Evolutionary conservation across 1,284 basidiomycete species (phyloP).

Genomic region (Cystobasidiaceae sp.): DNA sequence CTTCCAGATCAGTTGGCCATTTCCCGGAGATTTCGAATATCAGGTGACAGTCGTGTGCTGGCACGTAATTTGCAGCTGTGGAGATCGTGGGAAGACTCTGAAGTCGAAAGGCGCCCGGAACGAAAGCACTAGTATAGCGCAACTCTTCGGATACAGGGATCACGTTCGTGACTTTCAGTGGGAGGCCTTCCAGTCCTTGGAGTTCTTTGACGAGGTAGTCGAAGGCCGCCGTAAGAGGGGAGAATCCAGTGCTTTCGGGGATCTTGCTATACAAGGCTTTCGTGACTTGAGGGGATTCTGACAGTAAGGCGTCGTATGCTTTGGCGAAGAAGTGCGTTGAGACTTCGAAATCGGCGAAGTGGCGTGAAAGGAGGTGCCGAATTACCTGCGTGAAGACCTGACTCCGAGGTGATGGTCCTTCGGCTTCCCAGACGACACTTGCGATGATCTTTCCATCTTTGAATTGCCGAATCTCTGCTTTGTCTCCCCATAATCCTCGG

Average conservation of each 20-base stretch:
- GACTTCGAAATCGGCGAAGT: slow-evolving; percentile 60
- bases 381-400: slow-evolving; percentile 73
- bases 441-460: slow-evolving; percentile 90
- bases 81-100: slow-evolving; percentile 48
- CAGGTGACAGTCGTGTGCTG: slow-evolving; percentile 66
- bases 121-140: slow-evolving; percentile 76
- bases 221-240: slow-evolving; percentile 70
- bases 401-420: slow-evolving; percentile 65
- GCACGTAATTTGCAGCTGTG: slow-evolving; percentile 51
- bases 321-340: slow-evolving; percentile 55
- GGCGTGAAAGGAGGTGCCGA: slow-evolving; percentile 64
- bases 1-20: slow-evolving; percentile 92
- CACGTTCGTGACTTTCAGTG: slow-evolving; percentile 72
- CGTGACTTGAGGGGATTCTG: slow-evolving; percentile 45
- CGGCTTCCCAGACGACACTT: slow-evolving; percentile 79
- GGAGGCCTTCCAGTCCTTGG: slow-evolving; percentile 67
- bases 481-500: slow-evolving; percentile 82
- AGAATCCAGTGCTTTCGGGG: slow-evolving; percentile 54
- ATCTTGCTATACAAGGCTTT: slow-evolving; percentile 45
- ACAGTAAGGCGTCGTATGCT: slow-evolving; percentile 62
- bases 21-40: slow-evolving; percentile 85
- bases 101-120: slow-evolving; percentile 48
- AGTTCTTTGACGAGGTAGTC: slow-evolving; percentile 72
- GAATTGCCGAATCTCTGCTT: slow-evolving; percentile 91
- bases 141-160: slow-evolving; percentile 67